These are phyloP conservation scores for Gnomoniopsis smithogilvyi DNA, from an alignment of 2,329 filamentous ascomycete species.

Conservation along the genomic window DNA sequence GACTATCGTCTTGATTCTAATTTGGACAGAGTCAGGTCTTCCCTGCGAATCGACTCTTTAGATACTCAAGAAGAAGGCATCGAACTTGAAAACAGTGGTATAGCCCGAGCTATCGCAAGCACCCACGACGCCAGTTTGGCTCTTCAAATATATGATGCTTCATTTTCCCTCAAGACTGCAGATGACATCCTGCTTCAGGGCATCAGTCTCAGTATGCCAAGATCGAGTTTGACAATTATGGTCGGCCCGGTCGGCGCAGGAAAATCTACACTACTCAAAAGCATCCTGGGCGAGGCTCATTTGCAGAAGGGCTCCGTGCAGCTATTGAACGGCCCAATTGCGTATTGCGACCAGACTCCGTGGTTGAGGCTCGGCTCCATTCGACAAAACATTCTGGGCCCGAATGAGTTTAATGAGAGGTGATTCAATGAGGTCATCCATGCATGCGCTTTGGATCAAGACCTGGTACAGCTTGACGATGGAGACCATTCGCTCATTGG, in stretches of 20 bases:
- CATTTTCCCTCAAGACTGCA: too few species aligned
- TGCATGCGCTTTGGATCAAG: not conserved
- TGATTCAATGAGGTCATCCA: not conserved
- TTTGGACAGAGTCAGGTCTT: too few species aligned
- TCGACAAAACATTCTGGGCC: not conserved
- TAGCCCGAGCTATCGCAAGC: too few species aligned
- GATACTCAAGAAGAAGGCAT: too few species aligned
- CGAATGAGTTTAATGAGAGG: not conserved
- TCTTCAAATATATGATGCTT: too few species aligned
- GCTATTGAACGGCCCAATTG: not conserved
- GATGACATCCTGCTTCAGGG: too few species aligned
- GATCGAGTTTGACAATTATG: not conserved
- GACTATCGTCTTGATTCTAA: too few species aligned
- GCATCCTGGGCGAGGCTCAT: not conserved
- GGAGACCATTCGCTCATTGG: slow-evolving; percentile 19
- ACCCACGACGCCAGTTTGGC: too few species aligned
- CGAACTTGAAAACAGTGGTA: too few species aligned
- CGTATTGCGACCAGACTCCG: not conserved
- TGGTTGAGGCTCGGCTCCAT: not conserved
- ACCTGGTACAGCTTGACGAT: not conserved
- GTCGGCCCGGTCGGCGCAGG: not conserved
- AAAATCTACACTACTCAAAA: not conserved
- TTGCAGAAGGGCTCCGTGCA: not conserved
- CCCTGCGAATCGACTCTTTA: too few species aligned
- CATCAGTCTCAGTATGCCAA: too few species aligned